These are phyloP conservation scores for Eucalyptus cladocalyx DNA, from an alignment of 345 rosid species.

Conservation along the genomic window DNA sequence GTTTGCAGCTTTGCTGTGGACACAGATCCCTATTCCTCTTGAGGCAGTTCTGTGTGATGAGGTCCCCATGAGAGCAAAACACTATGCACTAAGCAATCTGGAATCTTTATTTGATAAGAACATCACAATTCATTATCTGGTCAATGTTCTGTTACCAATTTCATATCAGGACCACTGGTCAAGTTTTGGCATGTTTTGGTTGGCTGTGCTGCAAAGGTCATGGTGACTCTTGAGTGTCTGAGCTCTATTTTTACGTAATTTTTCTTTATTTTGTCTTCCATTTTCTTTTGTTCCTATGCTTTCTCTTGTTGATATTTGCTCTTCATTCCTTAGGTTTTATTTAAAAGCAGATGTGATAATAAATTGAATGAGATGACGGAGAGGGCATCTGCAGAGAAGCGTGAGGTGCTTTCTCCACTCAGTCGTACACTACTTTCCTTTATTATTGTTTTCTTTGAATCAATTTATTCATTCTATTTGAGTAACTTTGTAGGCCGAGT, in stretches of 20 bases:
- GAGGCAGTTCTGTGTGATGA: neutral
- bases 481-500: constrained; percentile 55
- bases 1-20: neutral
- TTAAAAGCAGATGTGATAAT: constrained; percentile 95
- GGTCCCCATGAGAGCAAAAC: neutral
- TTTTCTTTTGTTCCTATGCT: neutral
- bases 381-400: constrained; percentile 86
- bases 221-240: neutral
- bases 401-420: constrained; percentile 49
- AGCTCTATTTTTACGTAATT: neutral
- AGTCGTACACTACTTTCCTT: neutral
- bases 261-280: neutral
- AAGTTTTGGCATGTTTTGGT: neutral
- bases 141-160: neutral
- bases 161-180: neutral
- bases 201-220: neutral
- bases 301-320: neutral
- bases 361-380: constrained; percentile 90
- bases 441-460: neutral
- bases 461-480: constrained; percentile 1
- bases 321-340: constrained; percentile 46
- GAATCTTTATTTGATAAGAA: neutral
- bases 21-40: neutral
- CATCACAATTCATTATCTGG: neutral
- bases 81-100: neutral